Percentiles rank a stretch among this genome's conserved stretches.
Evolutionary conservation across 2,329 filamentous ascomycete genomes (phyloP).

Genomic region (Dryadomyces quercivorus): DNA sequence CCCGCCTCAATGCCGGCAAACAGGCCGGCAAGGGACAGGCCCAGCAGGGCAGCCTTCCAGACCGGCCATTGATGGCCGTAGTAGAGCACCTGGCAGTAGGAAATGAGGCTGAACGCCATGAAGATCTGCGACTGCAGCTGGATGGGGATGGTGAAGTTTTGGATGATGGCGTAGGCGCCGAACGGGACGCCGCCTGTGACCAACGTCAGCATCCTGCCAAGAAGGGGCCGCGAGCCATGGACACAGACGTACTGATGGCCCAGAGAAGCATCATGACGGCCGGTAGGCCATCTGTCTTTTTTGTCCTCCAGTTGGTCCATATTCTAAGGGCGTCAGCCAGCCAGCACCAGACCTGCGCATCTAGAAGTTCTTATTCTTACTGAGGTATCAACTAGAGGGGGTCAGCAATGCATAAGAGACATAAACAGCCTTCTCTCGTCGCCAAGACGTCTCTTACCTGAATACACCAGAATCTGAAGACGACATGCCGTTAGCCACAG

Average conservation of each 20-base stretch:
- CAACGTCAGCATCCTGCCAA: neutral
- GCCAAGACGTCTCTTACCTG: too few species aligned
- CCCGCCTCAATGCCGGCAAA: slow-evolving; percentile 43
- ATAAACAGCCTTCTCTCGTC: too few species aligned
- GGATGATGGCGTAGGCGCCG: slow-evolving; percentile 25
- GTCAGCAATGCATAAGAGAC: too few species aligned
- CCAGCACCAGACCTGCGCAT: neutral
- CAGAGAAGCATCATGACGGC: slow-evolving; percentile 50
- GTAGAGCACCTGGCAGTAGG: slow-evolving; percentile 25
- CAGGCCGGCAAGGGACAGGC: slow-evolving; percentile 23
- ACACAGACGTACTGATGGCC: slow-evolving; percentile 34
- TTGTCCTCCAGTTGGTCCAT: slow-evolving; percentile 49
- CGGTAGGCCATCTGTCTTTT: slow-evolving; percentile 49
- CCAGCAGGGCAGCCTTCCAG: slow-evolving; percentile 32
- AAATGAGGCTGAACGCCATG: slow-evolving; percentile 24
- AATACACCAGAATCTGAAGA: slow-evolving; percentile 24
- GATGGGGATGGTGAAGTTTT: slow-evolving; percentile 29
- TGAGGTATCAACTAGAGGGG: neutral
- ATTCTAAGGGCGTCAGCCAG: slow-evolving; percentile 21
- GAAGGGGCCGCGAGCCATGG: neutral
- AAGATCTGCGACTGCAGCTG: slow-evolving; percentile 31
- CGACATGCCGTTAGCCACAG: neutral
- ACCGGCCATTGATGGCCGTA: slow-evolving; percentile 28
- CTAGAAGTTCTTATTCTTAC: too few species aligned
- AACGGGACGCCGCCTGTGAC: slow-evolving; percentile 25